Percentiles rank a stretch among this genome's conserved stretches.
phyloP scores from a whole-genome alignment of 345 rosid genomes.

The Toxicodendron radicans region DNA sequence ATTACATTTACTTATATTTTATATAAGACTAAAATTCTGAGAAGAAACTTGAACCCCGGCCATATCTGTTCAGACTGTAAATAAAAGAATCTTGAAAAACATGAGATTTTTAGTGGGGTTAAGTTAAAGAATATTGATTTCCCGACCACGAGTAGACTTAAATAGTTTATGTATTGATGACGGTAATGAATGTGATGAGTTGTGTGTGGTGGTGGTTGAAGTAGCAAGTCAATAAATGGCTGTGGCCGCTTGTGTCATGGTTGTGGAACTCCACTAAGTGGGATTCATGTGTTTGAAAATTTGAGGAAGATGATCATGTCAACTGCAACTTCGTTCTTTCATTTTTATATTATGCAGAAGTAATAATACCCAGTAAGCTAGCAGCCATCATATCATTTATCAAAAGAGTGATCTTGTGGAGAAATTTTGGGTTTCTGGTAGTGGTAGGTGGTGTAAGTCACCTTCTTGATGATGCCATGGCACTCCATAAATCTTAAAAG shows the following conservation, averaged over 20 bases:
- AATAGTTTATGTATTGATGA: background rate
- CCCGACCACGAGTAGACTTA: no score
- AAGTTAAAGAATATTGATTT: no score
- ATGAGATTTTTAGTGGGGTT: no score
- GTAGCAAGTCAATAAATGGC: background rate
- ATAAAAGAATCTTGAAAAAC: no score
- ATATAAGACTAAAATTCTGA: no score
- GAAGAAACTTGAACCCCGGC: no score
- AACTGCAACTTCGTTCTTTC: background rate
- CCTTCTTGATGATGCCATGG: background rate
- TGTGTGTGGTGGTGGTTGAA: background rate
- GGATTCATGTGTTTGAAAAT: background rate
- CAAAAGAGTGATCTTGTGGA: background rate
- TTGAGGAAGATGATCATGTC: background rate
- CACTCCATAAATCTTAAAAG: background rate
- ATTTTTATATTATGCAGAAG: background rate
- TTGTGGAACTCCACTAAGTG: slow-evolving; percentile 10
- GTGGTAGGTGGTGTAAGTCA: background rate
- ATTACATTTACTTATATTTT: no score
- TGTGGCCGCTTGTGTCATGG: background rate
- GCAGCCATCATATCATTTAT: no score
- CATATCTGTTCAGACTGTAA: no score
- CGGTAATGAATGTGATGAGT: background rate
- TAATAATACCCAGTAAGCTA: background rate
- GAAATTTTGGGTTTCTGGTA: background rate